phyloP scores from a whole-genome alignment of 768 basidiomycete genomes.

The Terana coerulea region DNA sequence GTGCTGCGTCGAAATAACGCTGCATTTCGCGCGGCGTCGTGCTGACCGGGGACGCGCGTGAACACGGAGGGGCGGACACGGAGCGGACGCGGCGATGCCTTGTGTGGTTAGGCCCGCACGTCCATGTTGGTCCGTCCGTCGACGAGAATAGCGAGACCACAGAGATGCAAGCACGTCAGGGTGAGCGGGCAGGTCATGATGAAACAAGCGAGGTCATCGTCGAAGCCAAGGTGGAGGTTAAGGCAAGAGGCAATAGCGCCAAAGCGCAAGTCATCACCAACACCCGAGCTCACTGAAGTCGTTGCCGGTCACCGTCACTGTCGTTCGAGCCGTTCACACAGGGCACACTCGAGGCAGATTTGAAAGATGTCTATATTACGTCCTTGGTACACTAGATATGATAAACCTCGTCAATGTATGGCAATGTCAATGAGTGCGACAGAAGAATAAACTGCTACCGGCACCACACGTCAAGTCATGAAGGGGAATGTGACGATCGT shows the following conservation, averaged over 20 bases:
- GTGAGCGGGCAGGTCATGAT: background rate
- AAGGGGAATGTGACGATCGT: constrained; percentile 10
- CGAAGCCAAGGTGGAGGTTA: background rate
- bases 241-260: background rate
- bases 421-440: constrained; percentile 16
- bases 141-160: no score
- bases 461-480: constrained; percentile 16
- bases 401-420: constrained; percentile 8
- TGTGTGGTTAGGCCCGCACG: no score
- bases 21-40: no score
- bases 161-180: no score
- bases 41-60: no score
- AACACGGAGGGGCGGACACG: no score
- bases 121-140: no score
- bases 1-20: no score
- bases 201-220: background rate
- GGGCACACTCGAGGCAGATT: no score
- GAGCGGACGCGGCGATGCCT: no score
- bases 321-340: background rate
- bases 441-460: constrained; percentile 13
- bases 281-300: background rate
- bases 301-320: background rate
- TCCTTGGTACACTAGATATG: constrained; percentile 12
- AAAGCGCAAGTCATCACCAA: background rate
- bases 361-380: constrained; percentile 12